Conservation (phyloP, 257 asterid species). For the Cruciata laevipes region DNA sequence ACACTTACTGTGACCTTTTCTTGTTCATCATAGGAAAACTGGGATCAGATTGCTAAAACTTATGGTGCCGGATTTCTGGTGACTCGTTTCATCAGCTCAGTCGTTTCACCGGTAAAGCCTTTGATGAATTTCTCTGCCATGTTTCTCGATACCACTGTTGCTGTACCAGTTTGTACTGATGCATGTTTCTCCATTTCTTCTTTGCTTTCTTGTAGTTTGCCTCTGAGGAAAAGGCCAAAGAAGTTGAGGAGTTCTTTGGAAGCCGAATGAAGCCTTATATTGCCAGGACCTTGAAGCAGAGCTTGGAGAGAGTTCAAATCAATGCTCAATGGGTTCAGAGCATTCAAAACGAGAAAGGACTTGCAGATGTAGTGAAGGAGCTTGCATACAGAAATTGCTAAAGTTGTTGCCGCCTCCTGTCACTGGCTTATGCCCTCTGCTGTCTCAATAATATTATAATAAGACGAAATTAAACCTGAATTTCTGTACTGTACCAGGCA, state of each 20-base stretch:
- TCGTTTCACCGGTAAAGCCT: constrained; percentile 71
- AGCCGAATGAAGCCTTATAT: constrained; percentile 75
- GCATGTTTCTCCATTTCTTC: not conserved
- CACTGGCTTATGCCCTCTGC: not conserved
- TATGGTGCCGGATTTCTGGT: constrained; percentile 84
- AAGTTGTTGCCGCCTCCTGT: not conserved
- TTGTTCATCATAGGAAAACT: constrained; percentile 45
- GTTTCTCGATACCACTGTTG: not conserved
- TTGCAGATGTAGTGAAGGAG: constrained; percentile 53
- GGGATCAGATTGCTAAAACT: constrained; percentile 68
- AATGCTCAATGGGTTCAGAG: constrained; percentile 71
- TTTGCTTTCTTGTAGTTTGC: constrained; percentile 43
- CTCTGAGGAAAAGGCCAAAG: constrained; percentile 62
- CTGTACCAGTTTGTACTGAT: not conserved
- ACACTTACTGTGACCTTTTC: not conserved
- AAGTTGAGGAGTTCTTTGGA: constrained; percentile 62
- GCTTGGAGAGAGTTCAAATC: constrained; percentile 69
- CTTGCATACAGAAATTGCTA: constrained; percentile 56
- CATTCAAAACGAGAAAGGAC: constrained; percentile 63
- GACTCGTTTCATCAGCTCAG: constrained; percentile 59
- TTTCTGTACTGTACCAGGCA: not conserved
- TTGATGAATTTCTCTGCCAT: not conserved
- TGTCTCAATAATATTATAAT: not conserved
- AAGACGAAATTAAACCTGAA: not conserved
- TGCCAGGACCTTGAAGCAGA: constrained; percentile 86